Percentiles rank a stretch among this genome's conserved stretches.
Evolutionary conservation across 2,329 filamentous ascomycete genomes (phyloP).

Genomic region (Trichoderma sp.): DNA sequence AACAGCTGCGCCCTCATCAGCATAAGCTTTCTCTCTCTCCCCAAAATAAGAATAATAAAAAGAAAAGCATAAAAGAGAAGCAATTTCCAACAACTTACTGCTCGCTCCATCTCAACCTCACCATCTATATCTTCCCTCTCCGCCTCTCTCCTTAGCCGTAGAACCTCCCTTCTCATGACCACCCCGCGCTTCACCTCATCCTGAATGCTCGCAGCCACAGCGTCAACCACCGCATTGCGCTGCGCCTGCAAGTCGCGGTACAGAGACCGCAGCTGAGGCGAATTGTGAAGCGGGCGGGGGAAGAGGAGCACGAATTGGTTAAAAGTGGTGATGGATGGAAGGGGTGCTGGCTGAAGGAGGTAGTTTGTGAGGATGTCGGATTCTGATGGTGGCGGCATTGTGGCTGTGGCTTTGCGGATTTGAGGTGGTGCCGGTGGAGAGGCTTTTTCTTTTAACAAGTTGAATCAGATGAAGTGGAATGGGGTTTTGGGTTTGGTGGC

Average conservation of each 20-base stretch:
- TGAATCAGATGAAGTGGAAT: not conserved
- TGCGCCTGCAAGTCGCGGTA: constrained; percentile 79
- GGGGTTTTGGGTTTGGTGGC: not conserved
- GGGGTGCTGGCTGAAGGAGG: constrained; percentile 70
- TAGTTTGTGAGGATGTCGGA: constrained; percentile 73
- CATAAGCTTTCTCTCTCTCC: not conserved
- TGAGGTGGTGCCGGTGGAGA: not conserved
- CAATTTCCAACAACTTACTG: constrained; percentile 39
- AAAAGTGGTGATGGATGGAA: constrained; percentile 71
- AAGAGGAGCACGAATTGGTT: constrained; percentile 76
- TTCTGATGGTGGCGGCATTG: constrained; percentile 50
- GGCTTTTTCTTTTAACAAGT: constrained; percentile 45
- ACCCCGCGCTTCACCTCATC: constrained; percentile 62
- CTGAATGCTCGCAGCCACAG: constrained; percentile 63
- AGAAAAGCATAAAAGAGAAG: not conserved
- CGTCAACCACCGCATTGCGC: constrained; percentile 66
- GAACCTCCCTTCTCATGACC: constrained; percentile 56
- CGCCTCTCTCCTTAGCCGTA: constrained; percentile 50
- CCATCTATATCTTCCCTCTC: constrained; percentile 58
- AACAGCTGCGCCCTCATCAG: constrained; percentile 51
- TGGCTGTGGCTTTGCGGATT: not conserved
- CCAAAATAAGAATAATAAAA: no score
- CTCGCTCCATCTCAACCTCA: constrained; percentile 61
- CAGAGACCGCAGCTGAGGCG: constrained; percentile 65
- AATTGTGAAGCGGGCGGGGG: constrained; percentile 62